Percentiles rank a stretch among this genome's conserved stretches.
These are phyloP conservation scores for Pneumocystis jirovecii DNA, from an alignment of 1,139 yeast species.

Conservation along the genomic window DNA sequence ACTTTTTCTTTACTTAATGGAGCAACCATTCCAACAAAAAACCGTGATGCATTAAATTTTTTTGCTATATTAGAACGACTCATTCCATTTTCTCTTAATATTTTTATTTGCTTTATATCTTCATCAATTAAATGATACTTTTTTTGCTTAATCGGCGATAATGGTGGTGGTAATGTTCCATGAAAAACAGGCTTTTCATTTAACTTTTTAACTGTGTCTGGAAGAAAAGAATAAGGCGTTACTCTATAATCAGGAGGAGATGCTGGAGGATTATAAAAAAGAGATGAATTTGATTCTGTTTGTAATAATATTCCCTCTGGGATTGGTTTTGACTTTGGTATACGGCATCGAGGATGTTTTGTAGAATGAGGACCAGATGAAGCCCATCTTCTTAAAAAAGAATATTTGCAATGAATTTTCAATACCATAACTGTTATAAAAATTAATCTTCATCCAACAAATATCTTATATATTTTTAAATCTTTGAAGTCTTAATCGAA, in stretches of 20 bases:
- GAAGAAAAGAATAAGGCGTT: slow-evolving; percentile 7
- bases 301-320: slow-evolving; percentile 7
- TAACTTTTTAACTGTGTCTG: slow-evolving; percentile 4
- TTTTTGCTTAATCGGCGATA: slow-evolving; percentile 1
- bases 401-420: not conserved
- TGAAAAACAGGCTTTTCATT: not conserved
- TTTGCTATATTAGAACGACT: slow-evolving; percentile 4
- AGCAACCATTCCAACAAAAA: slow-evolving; percentile 7
- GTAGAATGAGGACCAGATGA: not conserved
- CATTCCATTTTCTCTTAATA: slow-evolving; percentile 2
- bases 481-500: not conserved
- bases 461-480: not conserved
- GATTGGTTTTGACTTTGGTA: slow-evolving; percentile 5
- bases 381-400: not conserved
- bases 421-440: not conserved
- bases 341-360: slow-evolving; percentile 2
- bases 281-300: slow-evolving; percentile 3
- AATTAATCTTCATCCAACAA: not conserved
- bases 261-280: slow-evolving; percentile 9
- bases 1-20: slow-evolving; percentile 4
- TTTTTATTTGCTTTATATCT: slow-evolving; percentile 3
- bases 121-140: not conserved
- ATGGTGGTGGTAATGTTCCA: slow-evolving; percentile 2
- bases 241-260: slow-evolving; percentile 7
- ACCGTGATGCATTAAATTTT: slow-evolving; percentile 4